Evolutionary conservation across 495 filamentous ascomycete genomes (phyloP).

Genomic region (Tuber brumale): DNA sequence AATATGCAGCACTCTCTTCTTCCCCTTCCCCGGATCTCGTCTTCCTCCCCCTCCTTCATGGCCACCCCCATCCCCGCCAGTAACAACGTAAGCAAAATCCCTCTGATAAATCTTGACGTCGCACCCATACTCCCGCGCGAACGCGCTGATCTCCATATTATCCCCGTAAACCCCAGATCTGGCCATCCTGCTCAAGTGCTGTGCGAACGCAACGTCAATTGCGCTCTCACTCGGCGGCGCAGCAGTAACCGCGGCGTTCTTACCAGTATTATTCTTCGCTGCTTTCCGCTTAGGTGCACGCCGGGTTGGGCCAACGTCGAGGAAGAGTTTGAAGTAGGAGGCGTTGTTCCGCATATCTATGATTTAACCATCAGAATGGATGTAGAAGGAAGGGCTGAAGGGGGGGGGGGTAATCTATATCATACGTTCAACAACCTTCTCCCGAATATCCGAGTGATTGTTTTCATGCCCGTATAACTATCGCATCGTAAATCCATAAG

Average conservation of each 20-base stretch:
- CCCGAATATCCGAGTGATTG: constrained; percentile 55
- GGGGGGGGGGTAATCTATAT: not conserved
- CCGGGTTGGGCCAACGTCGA: constrained; percentile 50
- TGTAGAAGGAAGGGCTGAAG: not conserved
- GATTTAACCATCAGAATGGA: not conserved
- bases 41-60: constrained; percentile 38
- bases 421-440: constrained; percentile 51
- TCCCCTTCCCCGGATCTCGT: not conserved
- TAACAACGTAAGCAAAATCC: constrained; percentile 45
- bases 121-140: constrained; percentile 55
- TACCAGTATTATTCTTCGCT: constrained; percentile 42
- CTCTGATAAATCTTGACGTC: constrained; percentile 60
- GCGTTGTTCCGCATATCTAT: constrained; percentile 55
- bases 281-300: constrained; percentile 49
- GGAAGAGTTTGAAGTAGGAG: constrained; percentile 61
- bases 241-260: not conserved
- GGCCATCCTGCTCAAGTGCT: constrained; percentile 56
- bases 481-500: not conserved
- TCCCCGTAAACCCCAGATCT: constrained; percentile 62
- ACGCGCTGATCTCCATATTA: constrained; percentile 66
- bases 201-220: constrained; percentile 57
- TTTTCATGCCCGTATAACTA: constrained; percentile 57
- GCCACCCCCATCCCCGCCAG: constrained; percentile 39
- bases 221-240: constrained; percentile 49
- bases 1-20: constrained; percentile 53